phyloP scores from a whole-genome alignment of 2,329 filamentous ascomycete species.

The Huntiella abstrusa region DNA sequence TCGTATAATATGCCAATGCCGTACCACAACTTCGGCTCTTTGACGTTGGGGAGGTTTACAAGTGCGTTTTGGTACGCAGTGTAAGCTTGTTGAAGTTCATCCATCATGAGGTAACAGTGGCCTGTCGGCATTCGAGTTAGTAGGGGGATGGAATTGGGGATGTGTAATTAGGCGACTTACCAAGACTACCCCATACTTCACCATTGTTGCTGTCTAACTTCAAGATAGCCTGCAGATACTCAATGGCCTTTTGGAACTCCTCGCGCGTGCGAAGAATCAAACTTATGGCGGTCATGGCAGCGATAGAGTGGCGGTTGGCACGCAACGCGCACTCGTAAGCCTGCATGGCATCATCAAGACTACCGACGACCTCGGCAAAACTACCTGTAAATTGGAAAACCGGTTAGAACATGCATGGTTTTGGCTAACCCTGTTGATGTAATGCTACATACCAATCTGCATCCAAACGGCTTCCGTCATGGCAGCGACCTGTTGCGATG shows the following conservation, averaged over 20 bases:
- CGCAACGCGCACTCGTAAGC: constrained; percentile 81
- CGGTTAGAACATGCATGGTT: background rate
- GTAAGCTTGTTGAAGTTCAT: constrained; percentile 91
- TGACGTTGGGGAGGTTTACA: constrained; percentile 62
- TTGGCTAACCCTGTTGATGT: background rate
- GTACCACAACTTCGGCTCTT: constrained; percentile 97
- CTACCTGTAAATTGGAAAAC: constrained; percentile 38
- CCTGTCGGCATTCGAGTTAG: constrained; percentile 30
- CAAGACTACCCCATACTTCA: constrained; percentile 90
- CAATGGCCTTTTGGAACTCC: constrained; percentile 82
- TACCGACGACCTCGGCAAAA: constrained; percentile 71
- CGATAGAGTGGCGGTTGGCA: constrained; percentile 74
- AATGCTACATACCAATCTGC: constrained; percentile 56
- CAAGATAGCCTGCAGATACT: constrained; percentile 77
- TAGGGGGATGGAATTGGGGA: background rate
- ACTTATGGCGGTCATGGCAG: constrained; percentile 87
- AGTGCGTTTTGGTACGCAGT: constrained; percentile 90
- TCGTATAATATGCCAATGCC: constrained; percentile 97
- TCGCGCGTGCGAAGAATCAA: constrained; percentile 81
- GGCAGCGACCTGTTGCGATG: constrained; percentile 55
- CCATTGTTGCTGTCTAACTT: constrained; percentile 80
- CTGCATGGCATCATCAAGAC: constrained; percentile 71
- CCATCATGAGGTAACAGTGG: constrained; percentile 98
- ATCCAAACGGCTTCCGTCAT: constrained; percentile 85
- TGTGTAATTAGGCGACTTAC: constrained; percentile 27